phyloP scores from a whole-genome alignment of 306 rosid genomes.

The Chamaecrista fasciculata region DNA sequence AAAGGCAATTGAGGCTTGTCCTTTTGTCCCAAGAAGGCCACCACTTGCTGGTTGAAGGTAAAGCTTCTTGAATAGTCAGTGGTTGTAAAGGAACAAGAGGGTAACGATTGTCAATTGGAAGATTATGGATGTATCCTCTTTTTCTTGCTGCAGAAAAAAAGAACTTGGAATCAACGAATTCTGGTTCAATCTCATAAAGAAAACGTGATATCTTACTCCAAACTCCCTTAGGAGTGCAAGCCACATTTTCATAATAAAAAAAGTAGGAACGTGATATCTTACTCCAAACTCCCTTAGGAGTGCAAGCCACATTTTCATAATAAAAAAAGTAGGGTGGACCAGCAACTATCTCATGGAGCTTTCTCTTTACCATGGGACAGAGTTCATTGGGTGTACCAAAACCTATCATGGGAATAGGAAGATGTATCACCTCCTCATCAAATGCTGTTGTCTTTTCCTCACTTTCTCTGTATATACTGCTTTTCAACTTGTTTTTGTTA shows the following conservation, averaged over 20 bases:
- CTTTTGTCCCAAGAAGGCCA: slow-evolving; percentile 82
- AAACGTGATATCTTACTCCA: slow-evolving; percentile 73
- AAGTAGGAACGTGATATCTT: slow-evolving; percentile 71
- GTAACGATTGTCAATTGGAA: slow-evolving; percentile 51
- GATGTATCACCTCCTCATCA: slow-evolving; percentile 44
- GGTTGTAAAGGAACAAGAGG: slow-evolving; percentile 70
- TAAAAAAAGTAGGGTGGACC: slow-evolving; percentile 75
- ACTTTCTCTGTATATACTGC: not conserved
- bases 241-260: slow-evolving; percentile 78
- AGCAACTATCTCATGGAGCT: slow-evolving; percentile 40
- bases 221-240: slow-evolving; percentile 74
- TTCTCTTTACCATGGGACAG: slow-evolving; percentile 29
- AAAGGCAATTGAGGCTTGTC: slow-evolving; percentile 59
- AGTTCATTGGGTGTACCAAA: slow-evolving; percentile 52
- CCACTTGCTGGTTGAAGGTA: slow-evolving; percentile 64
- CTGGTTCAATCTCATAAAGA: slow-evolving; percentile 64
- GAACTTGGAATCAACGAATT: slow-evolving; percentile 70
- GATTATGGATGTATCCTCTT: slow-evolving; percentile 79
- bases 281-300: slow-evolving; percentile 85
- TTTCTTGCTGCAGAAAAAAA: slow-evolving; percentile 68
- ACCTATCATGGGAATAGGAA: slow-evolving; percentile 55
- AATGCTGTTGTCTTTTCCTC: slow-evolving; percentile 26
- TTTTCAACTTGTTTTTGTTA: not conserved
- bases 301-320: slow-evolving; percentile 70
- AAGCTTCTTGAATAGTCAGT: slow-evolving; percentile 52